Evolutionary conservation across 2,329 filamentous ascomycete species (phyloP).

Genomic region (Stromatinia cepivora): DNA sequence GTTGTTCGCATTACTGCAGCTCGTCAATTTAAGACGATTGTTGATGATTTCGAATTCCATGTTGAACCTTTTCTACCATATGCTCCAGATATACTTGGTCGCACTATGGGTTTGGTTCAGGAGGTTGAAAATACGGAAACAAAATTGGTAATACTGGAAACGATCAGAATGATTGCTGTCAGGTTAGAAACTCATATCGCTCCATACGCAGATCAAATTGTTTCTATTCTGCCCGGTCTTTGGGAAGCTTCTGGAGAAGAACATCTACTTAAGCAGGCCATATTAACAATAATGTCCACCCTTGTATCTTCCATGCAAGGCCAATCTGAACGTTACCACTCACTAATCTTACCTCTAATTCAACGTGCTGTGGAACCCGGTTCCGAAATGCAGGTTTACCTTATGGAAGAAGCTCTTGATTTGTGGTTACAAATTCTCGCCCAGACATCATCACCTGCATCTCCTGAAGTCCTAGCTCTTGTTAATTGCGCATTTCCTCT

Average conservation of each 20-base stretch:
- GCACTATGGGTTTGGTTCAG: constrained; percentile 74
- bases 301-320: constrained; percentile 84
- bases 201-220: constrained; percentile 74
- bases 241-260: constrained; percentile 81
- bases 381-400: constrained; percentile 74
- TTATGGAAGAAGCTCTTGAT: constrained; percentile 89
- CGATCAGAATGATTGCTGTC: constrained; percentile 76
- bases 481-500: constrained; percentile 64
- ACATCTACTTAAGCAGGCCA: constrained; percentile 90
- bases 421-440: constrained; percentile 77
- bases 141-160: constrained; percentile 86
- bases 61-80: constrained; percentile 74
- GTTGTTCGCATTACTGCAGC: constrained; percentile 92
- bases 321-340: constrained; percentile 75
- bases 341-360: constrained; percentile 79
- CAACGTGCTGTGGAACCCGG: constrained; percentile 74
- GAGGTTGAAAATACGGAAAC: constrained; percentile 83
- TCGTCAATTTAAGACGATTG: constrained; percentile 75
- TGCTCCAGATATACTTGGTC: constrained; percentile 69
- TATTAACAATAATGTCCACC: constrained; percentile 80
- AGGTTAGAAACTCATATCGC: constrained; percentile 74
- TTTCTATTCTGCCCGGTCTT: constrained; percentile 74
- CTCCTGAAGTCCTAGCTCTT: constrained; percentile 62
- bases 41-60: constrained; percentile 82
- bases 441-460: constrained; percentile 63